Evolutionary conservation across 306 rosid genomes (phyloP).

Genomic region (Fagus sylvatica): DNA sequence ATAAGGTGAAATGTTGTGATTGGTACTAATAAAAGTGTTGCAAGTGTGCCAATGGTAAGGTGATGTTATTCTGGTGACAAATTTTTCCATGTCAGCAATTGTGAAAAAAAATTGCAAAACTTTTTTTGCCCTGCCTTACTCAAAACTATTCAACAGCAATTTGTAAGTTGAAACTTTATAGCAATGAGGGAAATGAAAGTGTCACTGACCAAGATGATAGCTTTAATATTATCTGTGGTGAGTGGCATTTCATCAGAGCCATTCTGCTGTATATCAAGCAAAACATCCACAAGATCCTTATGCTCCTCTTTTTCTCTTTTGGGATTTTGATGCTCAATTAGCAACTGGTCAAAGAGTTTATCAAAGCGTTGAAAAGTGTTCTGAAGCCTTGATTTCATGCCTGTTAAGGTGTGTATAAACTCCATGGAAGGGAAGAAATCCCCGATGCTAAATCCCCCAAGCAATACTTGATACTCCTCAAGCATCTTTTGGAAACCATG

Average conservation of each 20-base stretch:
- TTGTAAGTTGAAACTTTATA: too few relatives aligned
- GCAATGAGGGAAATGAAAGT: not conserved
- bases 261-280: conserved; percentile 55
- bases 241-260: conserved; percentile 45
- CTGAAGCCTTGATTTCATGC: conserved; percentile 57
- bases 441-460: conserved; percentile 68
- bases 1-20: too few relatives aligned
- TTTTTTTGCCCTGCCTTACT: too few relatives aligned
- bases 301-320: conserved; percentile 29
- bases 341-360: conserved; percentile 48
- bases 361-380: conserved; percentile 48
- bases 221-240: conserved; percentile 66
- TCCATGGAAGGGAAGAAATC: conserved; percentile 79
- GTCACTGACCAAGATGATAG: conserved; percentile 54
- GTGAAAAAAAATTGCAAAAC: too few relatives aligned
- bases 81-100: too few relatives aligned
- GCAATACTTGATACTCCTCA: conserved; percentile 54
- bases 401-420: conserved; percentile 55
- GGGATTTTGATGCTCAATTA: conserved; percentile 49
- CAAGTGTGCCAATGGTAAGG: too few relatives aligned
- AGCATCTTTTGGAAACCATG: conserved; percentile 65
- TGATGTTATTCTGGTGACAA: too few relatives aligned
- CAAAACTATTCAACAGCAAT: too few relatives aligned
- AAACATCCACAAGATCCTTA: conserved; percentile 65
- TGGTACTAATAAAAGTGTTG: too few relatives aligned